Base-by-base conservation (phyloP, 208 protist species). In the Acanthamoeba royreba region DNA sequence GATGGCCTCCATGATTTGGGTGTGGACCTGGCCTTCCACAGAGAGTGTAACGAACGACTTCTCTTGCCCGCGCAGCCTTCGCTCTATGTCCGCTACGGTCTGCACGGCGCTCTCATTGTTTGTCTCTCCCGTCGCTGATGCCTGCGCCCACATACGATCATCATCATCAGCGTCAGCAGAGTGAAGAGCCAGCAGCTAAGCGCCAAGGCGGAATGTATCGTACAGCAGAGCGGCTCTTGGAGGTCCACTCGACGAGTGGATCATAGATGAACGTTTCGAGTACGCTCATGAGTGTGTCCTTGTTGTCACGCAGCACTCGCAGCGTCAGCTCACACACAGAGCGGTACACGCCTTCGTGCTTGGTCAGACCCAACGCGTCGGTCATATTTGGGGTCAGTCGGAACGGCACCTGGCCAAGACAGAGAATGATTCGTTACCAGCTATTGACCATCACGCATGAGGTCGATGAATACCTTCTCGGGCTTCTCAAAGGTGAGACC, bases 361-460 rank as follows among this genome's bases (percentile, higher is more conserved):
- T 98, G 15, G 95, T 96, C 35, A 99, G 95, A 19, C 99, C 99
- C 61, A 99, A 96, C 9, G 98, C 98, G 40, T 94, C 91, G n/a
- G 99, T 97, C 8, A 99, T 93, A 95, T 99, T 99, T 15, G 98
- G 97, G 13, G 99, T 99, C 22, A 99, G 94, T 5, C 99, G 96
- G 94, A 99, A 99, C n/a, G 99, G 99, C 13, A 99, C 98, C 99
- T 31, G 99, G 99, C n/a, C n/a, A n/a, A n/a, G n/a, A n/a, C n/a
- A n/a, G n/a, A n/a, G n/a, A n/a, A n/a, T n/a, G n/a, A n/a, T n/a
- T n/a, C n/a, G n/a, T n/a, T n/a, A n/a, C n/a, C n/a, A n/a, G n/a
- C n/a, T n/a, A n/a, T n/a, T n/a, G n/a, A n/a, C n/a, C n/a, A n/a
- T n/a, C n/a, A n/a, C n/a, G n/a, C n/a, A n/a, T n/a, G n/a, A n/a